Percentiles rank a stretch among this genome's conserved stretches.
Evolutionary conservation across 2,329 filamentous ascomycete species (phyloP).

Genomic region (Pseudodiploospora longispora): DNA sequence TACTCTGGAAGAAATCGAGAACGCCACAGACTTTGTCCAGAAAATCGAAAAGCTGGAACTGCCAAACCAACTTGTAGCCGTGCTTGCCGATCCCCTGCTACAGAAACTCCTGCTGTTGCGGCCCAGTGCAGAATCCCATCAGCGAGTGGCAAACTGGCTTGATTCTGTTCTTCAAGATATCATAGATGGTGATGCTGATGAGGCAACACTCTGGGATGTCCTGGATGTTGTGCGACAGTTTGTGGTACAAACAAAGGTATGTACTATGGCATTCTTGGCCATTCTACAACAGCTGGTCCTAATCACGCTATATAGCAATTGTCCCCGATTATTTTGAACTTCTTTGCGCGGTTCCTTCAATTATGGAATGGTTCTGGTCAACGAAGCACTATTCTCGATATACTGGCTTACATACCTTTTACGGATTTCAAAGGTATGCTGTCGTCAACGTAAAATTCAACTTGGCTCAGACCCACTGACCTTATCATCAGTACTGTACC

Average conservation of each 20-base stretch:
- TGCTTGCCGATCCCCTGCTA: slow-evolving; percentile 65
- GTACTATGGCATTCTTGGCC: slow-evolving; percentile 5
- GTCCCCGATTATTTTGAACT: slow-evolving; percentile 39
- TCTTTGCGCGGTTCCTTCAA: slow-evolving; percentile 44
- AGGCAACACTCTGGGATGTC: slow-evolving; percentile 43
- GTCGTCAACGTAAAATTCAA: background rate
- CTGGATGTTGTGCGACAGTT: slow-evolving; percentile 49
- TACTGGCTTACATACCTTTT: slow-evolving; percentile 49
- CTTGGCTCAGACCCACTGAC: background rate
- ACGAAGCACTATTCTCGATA: slow-evolving; percentile 45
- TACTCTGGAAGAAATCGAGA: slow-evolving; percentile 72
- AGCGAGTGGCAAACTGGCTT: slow-evolving; percentile 53
- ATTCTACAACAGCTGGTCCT: background rate
- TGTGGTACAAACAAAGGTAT: slow-evolving; percentile 47
- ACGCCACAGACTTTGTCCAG: slow-evolving; percentile 58
- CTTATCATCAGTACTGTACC: slow-evolving; percentile 37
- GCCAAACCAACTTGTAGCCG: slow-evolving; percentile 73
- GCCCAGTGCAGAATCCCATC: slow-evolving; percentile 42
- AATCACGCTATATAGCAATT: slow-evolving; percentile 28
- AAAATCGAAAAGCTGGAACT: slow-evolving; percentile 72
- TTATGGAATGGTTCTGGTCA: slow-evolving; percentile 56
- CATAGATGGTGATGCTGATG: slow-evolving; percentile 41
- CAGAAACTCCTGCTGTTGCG: slow-evolving; percentile 68
- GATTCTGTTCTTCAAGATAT: slow-evolving; percentile 47
- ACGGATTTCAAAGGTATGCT: slow-evolving; percentile 45